Evolutionary conservation across 2,329 filamentous ascomycete species (phyloP).

Genomic region (Diaporthe longicolla): DNA sequence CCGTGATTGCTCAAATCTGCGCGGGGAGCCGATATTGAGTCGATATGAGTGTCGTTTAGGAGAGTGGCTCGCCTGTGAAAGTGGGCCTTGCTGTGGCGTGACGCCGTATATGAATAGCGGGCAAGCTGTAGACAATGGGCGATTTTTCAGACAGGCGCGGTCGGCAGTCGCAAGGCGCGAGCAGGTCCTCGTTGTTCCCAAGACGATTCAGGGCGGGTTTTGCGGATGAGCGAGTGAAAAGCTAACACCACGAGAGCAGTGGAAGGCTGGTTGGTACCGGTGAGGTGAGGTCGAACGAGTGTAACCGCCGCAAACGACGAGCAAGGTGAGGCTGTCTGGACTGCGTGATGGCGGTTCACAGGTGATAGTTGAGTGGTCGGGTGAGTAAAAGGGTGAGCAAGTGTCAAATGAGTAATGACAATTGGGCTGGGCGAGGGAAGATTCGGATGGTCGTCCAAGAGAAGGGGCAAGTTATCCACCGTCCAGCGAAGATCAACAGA

Average conservation of each 20-base stretch:
- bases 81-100: constrained; percentile 31
- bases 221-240: constrained; percentile 23
- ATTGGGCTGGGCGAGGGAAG: constrained; percentile 18
- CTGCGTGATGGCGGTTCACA: constrained; percentile 22
- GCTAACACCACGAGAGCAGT: constrained; percentile 18
- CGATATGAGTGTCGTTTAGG: constrained; percentile 14
- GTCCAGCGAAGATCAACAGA: constrained; percentile 27
- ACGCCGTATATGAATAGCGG: constrained; percentile 28
- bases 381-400: constrained; percentile 10
- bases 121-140: constrained; percentile 30
- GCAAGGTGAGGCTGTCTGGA: constrained; percentile 4
- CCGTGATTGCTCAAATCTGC: constrained; percentile 38
- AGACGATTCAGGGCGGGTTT: not conserved
- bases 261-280: not conserved
- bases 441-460: constrained; percentile 28
- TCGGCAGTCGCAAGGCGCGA: constrained; percentile 16
- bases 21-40: constrained; percentile 21
- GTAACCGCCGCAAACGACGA: constrained; percentile 37
- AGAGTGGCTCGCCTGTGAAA: constrained; percentile 20
- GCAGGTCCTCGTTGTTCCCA: not conserved
- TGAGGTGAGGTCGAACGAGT: constrained; percentile 30
- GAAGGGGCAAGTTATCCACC: constrained; percentile 31
- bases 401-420: constrained; percentile 18
- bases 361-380: constrained; percentile 4
- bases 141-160: constrained; percentile 20